These are phyloP conservation scores for bread wheat (Triticum aestivum) DNA, from an alignment of 176 grass and related monocot genomes.

Conservation along the genomic window DNA sequence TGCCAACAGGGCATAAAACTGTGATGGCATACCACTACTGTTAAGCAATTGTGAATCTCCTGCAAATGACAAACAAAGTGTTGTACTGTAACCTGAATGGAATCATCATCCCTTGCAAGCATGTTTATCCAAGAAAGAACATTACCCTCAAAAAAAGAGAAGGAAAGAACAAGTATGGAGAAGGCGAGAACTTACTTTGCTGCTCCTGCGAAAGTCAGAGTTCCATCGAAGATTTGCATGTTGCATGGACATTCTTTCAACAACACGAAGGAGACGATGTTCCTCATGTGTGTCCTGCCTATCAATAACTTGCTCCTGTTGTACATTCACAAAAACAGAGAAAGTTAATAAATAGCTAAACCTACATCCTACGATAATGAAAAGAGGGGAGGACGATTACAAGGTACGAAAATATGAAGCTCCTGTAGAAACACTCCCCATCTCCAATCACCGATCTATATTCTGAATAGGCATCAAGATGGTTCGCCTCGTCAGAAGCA, in stretches of 20 bases:
- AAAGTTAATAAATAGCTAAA: conserved; percentile 16
- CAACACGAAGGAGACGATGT: conserved; percentile 17
- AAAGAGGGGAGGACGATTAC: conserved; percentile 16
- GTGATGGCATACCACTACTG: not conserved
- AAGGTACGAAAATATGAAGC: conserved; percentile 52
- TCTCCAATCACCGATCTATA: conserved; percentile 30
- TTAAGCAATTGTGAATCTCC: conserved; percentile 23
- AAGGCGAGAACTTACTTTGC: conserved; percentile 13
- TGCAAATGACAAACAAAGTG: conserved; percentile 29
- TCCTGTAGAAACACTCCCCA: conserved; percentile 51
- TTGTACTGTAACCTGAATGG: conserved; percentile 2
- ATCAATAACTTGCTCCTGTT: conserved; percentile 54
- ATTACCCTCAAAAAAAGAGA: not conserved
- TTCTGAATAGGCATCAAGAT: not conserved
- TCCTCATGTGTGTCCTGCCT: conserved; percentile 38
- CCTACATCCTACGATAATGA: conserved; percentile 11
- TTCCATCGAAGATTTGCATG: conserved; percentile 8
- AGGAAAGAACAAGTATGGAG: not conserved
- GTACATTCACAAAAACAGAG: not conserved
- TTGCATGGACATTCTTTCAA: conserved; percentile 19
- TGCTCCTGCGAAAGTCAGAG: conserved; percentile 2
- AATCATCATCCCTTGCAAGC: conserved; percentile 16
- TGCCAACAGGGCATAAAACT: conserved; percentile 18
- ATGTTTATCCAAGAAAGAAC: conserved; percentile 5
- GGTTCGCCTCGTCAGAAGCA: not conserved